These are phyloP conservation scores for Lactarius deliciosus DNA, from an alignment of 768 basidiomycete species.

Conservation along the genomic window DNA sequence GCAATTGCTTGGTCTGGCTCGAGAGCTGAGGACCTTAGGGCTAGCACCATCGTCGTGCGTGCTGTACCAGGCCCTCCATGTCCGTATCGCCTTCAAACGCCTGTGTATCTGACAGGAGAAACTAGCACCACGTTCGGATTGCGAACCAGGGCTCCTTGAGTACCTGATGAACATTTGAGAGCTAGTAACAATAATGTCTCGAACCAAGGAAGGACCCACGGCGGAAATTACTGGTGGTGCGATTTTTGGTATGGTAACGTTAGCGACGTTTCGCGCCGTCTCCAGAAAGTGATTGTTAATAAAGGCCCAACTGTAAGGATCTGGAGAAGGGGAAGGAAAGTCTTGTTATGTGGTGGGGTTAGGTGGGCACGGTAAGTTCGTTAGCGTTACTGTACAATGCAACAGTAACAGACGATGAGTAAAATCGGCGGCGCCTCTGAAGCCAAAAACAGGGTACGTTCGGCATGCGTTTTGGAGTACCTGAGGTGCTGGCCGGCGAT, in stretches of 20 bases:
- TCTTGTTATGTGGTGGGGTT: not conserved
- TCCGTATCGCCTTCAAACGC: not conserved
- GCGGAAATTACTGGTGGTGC: constrained; percentile 9
- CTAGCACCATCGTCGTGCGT: not conserved
- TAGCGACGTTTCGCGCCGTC: not conserved
- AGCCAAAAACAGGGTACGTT: not conserved
- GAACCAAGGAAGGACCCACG: not conserved
- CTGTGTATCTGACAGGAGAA: not conserved
- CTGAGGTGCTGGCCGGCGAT: constrained; percentile 1
- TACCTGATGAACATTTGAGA: not conserved
- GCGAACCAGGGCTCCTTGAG: not conserved
- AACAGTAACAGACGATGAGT: constrained; percentile 3
- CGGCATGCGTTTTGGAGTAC: not conserved
- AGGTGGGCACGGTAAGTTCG: not conserved
- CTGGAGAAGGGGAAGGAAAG: not conserved
- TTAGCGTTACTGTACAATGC: not conserved
- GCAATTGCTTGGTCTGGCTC: not conserved
- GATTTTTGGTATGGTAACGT: not conserved
- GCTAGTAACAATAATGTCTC: not conserved
- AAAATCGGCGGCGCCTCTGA: not conserved
- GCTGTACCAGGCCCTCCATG: not conserved
- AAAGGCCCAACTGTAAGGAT: not conserved
- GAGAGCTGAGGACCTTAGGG: not conserved
- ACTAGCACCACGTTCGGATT: not conserved
- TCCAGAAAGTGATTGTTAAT: constrained; percentile 13